Evolutionary conservation across 768 basidiomycete species (phyloP).

Genomic region (Collybia sordida): DNA sequence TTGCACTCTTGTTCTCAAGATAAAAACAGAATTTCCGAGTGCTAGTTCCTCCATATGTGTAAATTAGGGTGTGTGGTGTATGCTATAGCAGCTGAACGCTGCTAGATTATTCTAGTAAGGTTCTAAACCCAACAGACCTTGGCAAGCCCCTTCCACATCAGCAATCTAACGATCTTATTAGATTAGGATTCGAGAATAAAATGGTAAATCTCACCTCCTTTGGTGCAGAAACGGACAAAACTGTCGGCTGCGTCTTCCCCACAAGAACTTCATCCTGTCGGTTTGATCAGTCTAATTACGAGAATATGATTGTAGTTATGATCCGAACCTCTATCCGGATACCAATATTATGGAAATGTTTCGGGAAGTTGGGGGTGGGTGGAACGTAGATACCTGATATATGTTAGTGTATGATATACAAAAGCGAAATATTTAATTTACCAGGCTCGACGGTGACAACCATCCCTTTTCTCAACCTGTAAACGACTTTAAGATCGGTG

Average conservation of each 20-base stretch:
- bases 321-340: conserved; percentile 81
- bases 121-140: conserved; percentile 66
- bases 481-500: neutral
- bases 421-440: conserved; percentile 16
- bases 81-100: too few species aligned
- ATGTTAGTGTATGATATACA: conserved; percentile 2
- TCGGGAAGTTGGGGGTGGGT: conserved; percentile 73
- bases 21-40: too few species aligned
- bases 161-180: conserved; percentile 42
- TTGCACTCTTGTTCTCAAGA: too few species aligned
- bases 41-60: too few species aligned
- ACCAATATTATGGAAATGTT: conserved; percentile 86
- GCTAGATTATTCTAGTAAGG: conserved; percentile 30
- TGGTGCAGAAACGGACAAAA: conserved; percentile 73
- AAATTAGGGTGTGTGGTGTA: too few species aligned
- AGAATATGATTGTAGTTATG: neutral
- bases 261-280: conserved; percentile 72
- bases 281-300: conserved; percentile 1
- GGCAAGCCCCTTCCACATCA: conserved; percentile 81
- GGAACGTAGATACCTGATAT: conserved; percentile 83
- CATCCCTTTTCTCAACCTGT: conserved; percentile 78
- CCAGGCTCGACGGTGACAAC: conserved; percentile 93
- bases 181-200: too few species aligned
- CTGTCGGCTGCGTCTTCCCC: conserved; percentile 54
- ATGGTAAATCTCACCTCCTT: conserved; percentile 60